Evolutionary conservation across 2,329 filamentous ascomycete species (phyloP).

Genomic region (Fusarium ramigenum): DNA sequence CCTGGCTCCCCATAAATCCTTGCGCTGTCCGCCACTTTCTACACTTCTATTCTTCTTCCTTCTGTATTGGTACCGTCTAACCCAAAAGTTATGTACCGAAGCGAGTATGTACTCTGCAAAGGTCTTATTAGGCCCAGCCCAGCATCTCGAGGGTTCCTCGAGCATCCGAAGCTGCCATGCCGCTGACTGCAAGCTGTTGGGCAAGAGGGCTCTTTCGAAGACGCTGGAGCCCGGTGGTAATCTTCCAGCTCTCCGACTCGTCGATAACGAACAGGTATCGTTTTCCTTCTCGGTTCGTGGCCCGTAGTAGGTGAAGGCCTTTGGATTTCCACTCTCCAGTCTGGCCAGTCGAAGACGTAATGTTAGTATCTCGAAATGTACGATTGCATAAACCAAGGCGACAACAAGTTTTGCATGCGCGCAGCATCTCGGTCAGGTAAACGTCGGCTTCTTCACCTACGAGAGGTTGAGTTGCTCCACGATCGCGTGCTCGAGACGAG

Average conservation of each 20-base stretch:
- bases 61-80: slow-evolving; percentile 31
- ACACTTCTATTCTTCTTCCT: slow-evolving; percentile 18
- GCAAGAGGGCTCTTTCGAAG: slow-evolving; percentile 69
- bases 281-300: slow-evolving; percentile 72
- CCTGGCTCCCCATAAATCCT: slow-evolving; percentile 33
- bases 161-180: slow-evolving; percentile 64
- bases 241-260: slow-evolving; percentile 75
- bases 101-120: slow-evolving; percentile 27
- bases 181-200: slow-evolving; percentile 66
- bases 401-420: slow-evolving; percentile 72
- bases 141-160: slow-evolving; percentile 66
- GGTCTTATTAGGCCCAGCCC: slow-evolving; percentile 57
- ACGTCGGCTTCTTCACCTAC: slow-evolving; percentile 72
- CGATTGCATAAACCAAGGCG: slow-evolving; percentile 61
- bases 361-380: slow-evolving; percentile 56
- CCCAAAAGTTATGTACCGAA: slow-evolving; percentile 41
- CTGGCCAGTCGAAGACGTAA: slow-evolving; percentile 53
- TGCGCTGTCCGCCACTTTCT: slow-evolving; percentile 8
- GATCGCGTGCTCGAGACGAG: slow-evolving; percentile 57
- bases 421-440: slow-evolving; percentile 70
- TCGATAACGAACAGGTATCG: slow-evolving; percentile 71
- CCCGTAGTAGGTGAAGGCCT: slow-evolving; percentile 70
- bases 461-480: slow-evolving; percentile 61
- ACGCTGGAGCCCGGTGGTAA: slow-evolving; percentile 68
- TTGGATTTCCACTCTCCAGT: slow-evolving; percentile 64